phyloP scores from a whole-genome alignment of 2,329 filamentous ascomycete genomes.

The Talaromyces sp. region DNA sequence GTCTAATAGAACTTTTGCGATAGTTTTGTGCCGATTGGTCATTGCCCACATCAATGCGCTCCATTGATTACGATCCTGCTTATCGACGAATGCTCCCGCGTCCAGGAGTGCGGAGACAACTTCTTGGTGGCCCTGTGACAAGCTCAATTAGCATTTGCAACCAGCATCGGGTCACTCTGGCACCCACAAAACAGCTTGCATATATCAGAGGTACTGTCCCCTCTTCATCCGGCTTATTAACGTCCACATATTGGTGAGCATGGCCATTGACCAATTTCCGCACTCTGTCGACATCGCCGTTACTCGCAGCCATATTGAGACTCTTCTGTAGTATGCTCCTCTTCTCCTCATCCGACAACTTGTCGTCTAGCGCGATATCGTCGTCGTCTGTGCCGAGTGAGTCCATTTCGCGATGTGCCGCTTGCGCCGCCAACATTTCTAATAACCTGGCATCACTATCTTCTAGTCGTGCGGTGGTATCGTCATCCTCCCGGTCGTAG shows the following conservation, averaged over 20 bases:
- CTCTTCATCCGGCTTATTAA: constrained; percentile 87
- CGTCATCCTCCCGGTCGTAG: constrained; percentile 26
- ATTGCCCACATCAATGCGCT: constrained; percentile 99
- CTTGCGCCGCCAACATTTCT: constrained; percentile 94
- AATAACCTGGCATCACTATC: constrained; percentile 87
- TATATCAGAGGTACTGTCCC: constrained; percentile 96
- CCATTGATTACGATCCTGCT: constrained; percentile 95
- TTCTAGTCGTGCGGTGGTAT: constrained; percentile 52
- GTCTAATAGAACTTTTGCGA: constrained; percentile 88
- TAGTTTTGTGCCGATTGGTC: constrained; percentile 95
- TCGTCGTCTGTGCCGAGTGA: constrained; percentile 76
- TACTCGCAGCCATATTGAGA: constrained; percentile 92
- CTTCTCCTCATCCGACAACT: constrained; percentile 74
- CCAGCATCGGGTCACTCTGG: not conserved
- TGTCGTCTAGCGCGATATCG: constrained; percentile 70
- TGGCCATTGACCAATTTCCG: constrained; percentile 71
- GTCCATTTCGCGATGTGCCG: constrained; percentile 71
- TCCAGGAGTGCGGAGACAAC: constrained; percentile 82
- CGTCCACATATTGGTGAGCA: constrained; percentile 73
- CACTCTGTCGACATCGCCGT: constrained; percentile 84
- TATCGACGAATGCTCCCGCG: constrained; percentile 84
- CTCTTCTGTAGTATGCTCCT: constrained; percentile 77
- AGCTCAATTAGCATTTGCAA: constrained; percentile 13
- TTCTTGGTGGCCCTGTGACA: constrained; percentile 72
- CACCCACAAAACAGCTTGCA: constrained; percentile 88